These are phyloP conservation scores for Podila clonocystis DNA, from an alignment of 192 early-diverging fungal genomes.

Conservation along the genomic window DNA sequence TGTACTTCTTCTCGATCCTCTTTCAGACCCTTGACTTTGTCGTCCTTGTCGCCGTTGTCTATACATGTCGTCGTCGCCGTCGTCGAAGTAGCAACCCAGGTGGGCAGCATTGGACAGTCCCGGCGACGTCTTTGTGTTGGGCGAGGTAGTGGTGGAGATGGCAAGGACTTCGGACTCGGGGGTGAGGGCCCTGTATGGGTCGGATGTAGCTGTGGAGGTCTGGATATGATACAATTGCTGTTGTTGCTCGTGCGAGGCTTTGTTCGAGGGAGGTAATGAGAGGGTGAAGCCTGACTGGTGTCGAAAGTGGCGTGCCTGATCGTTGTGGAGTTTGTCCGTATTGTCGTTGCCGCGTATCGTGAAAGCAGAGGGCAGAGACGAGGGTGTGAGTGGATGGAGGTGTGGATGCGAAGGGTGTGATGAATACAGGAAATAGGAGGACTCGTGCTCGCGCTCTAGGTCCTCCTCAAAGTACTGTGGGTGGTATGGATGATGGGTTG, in stretches of 20 bases:
- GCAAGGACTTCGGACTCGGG: neutral
- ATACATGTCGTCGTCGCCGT: neutral
- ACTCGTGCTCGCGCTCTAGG: neutral
- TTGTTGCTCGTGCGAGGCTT: neutral
- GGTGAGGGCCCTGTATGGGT: neutral
- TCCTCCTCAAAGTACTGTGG: conserved; percentile 7
- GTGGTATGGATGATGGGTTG: neutral
- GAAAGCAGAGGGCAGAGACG: neutral
- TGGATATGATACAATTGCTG: neutral
- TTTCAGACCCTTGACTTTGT: neutral
- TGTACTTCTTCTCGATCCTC: neutral
- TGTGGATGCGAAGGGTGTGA: neutral
- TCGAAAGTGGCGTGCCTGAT: neutral
- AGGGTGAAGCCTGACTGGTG: neutral
- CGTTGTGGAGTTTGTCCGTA: neutral
- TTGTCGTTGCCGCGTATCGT: neutral
- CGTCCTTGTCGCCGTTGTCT: neutral
- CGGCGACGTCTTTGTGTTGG: conserved; percentile 2
- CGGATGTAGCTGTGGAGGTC: neutral
- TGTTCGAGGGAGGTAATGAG: neutral
- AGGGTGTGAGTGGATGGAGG: neutral
- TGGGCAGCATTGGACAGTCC: conserved; percentile 1
- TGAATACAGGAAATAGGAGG: neutral
- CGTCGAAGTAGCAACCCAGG: neutral
- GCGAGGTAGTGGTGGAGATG: conserved; percentile 1